Conservation (phyloP, 768 basidiomycete genomes). For the Hemileccinum rubropunctum region DNA sequence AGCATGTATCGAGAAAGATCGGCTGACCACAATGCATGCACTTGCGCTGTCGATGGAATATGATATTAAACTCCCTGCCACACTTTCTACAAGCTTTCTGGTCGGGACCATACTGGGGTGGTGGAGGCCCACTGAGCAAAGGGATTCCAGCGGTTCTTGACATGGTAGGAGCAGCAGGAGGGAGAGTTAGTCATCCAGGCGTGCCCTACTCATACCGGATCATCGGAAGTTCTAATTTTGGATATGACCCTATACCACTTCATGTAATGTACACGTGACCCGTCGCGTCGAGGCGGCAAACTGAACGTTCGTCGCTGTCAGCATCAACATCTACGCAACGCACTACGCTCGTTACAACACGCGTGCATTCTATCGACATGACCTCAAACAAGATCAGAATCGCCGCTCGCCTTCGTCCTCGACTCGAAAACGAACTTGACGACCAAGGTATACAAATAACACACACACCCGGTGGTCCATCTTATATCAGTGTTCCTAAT, state of each 20-base stretch:
- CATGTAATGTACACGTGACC: slow-evolving; percentile 23
- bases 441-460: slow-evolving; percentile 59
- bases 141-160: slow-evolving; percentile 51
- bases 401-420: slow-evolving; percentile 66
- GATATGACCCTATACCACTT: neutral
- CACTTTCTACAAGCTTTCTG: slow-evolving; percentile 60
- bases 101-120: slow-evolving; percentile 29
- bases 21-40: slow-evolving; percentile 76
- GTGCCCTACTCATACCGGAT: slow-evolving; percentile 4
- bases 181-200: neutral
- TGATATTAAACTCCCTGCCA: slow-evolving; percentile 65
- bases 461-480: slow-evolving; percentile 40
- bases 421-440: slow-evolving; percentile 57
- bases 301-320: neutral
- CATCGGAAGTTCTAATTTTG: slow-evolving; percentile 13
- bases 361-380: too few relatives aligned
- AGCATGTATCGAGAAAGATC: neutral
- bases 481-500: slow-evolving; percentile 64
- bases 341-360: too few relatives aligned
- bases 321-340: too few relatives aligned
- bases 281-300: slow-evolving; percentile 28
- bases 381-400: slow-evolving; percentile 59
- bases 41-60: slow-evolving; percentile 60
- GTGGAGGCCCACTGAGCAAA: slow-evolving; percentile 66
- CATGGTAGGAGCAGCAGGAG: slow-evolving; percentile 8